Percentiles rank a stretch among this genome's conserved stretches.
phyloP scores from a whole-genome alignment of 345 rosid genomes.

The Triadica sebifera region DNA sequence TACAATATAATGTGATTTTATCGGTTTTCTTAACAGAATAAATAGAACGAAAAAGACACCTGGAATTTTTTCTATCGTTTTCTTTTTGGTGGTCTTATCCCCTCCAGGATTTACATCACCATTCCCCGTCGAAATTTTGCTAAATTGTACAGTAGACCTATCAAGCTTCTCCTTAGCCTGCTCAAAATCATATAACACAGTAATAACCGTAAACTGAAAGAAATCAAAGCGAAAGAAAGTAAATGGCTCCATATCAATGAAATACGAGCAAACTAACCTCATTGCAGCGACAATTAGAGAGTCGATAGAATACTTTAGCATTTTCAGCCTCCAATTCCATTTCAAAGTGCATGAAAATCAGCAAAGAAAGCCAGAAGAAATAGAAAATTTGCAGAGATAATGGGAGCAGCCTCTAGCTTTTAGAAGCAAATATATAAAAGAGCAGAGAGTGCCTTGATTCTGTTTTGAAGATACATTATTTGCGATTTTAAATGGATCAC shows the following conservation, averaged over 20 bases:
- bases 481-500: constrained; percentile 15
- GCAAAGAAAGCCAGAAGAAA: not conserved
- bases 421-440: too few species aligned
- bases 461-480: constrained; percentile 24
- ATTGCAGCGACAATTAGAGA: constrained; percentile 51
- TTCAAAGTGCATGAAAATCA: not conserved
- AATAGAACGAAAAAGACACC: constrained; percentile 19
- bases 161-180: constrained; percentile 41
- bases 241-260: not conserved
- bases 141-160: constrained; percentile 16
- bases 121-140: constrained; percentile 23
- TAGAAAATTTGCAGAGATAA: not conserved
- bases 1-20: not conserved
- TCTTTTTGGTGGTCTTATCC: constrained; percentile 24
- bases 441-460: constrained; percentile 23
- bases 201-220: not conserved
- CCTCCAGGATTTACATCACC: constrained; percentile 25
- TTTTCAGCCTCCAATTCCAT: constrained; percentile 73
- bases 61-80: constrained; percentile 31
- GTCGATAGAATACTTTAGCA: constrained; percentile 41
- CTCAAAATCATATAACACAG: constrained; percentile 4
- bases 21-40: not conserved
- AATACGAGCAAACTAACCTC: constrained; percentile 39
- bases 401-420: not conserved
- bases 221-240: not conserved